Percentiles rank a stretch among this genome's conserved stretches.
phyloP scores from a whole-genome alignment of 495 filamentous ascomycete genomes.

The Bryoglossum gracile region DNA sequence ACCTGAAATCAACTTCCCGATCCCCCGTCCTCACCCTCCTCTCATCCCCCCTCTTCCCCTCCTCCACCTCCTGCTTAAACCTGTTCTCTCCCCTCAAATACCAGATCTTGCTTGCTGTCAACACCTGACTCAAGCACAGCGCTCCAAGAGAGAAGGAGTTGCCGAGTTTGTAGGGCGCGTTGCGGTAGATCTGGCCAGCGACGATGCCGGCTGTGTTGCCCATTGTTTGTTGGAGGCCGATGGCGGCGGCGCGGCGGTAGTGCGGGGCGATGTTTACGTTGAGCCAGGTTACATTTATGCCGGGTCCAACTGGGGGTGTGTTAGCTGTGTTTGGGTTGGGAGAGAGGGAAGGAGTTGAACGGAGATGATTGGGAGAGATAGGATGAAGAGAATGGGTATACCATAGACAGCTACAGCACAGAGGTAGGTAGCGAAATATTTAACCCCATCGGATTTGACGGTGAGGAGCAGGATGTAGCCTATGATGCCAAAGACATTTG shows the following conservation, averaged over 20 bases:
- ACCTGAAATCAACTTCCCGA: constrained; percentile 41
- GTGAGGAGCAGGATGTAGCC: constrained; percentile 46
- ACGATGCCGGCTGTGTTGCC: constrained; percentile 51
- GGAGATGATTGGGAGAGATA: no score
- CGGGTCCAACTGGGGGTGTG: no score
- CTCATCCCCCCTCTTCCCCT: constrained; percentile 35
- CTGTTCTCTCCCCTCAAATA: constrained; percentile 37
- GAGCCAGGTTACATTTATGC: constrained; percentile 49
- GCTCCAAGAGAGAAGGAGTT: constrained; percentile 42
- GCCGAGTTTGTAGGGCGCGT: constrained; percentile 43
- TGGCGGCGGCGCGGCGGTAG: constrained; percentile 46
- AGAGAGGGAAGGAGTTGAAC: no score
- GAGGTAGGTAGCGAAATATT: constrained; percentile 51
- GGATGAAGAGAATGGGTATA: no score
- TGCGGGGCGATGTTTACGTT: constrained; percentile 53
- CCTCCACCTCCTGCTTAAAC: constrained; percentile 35
- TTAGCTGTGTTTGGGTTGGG: no score
- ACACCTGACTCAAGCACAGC: constrained; percentile 32
- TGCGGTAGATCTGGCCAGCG: constrained; percentile 45
- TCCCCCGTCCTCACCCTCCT: constrained; percentile 41
- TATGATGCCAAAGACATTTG: constrained; percentile 40
- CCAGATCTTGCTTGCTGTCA: constrained; percentile 31
- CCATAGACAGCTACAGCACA: constrained; percentile 44
- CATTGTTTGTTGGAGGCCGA: constrained; percentile 48
- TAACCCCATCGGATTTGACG: constrained; percentile 29